Evolutionary conservation across 345 rosid genomes (phyloP).

Genomic region (Lenwebbia sp.): DNA sequence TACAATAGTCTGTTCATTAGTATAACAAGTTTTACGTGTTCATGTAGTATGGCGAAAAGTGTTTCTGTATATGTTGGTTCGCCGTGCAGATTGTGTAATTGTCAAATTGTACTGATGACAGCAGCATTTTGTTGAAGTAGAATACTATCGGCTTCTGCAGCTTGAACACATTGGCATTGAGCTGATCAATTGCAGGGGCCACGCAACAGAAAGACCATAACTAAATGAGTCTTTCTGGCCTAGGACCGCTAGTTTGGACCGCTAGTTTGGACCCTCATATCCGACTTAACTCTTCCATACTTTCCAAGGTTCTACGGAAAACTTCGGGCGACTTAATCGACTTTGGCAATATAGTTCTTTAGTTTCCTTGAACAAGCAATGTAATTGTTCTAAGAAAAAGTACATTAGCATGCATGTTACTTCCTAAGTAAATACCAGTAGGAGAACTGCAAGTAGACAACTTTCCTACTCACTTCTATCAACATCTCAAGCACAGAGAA

Average conservation of each 20-base stretch:
- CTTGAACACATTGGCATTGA: not conserved
- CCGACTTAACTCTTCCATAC: not conserved
- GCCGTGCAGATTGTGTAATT: not conserved
- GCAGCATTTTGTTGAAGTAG: not conserved
- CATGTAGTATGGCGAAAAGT: not conserved
- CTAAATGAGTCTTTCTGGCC: not conserved
- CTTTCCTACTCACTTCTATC: not conserved
- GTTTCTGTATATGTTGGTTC: not conserved
- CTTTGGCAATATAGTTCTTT: not conserved
- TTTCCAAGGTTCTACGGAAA: not conserved
- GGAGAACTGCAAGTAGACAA: not conserved
- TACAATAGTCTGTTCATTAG: not conserved
- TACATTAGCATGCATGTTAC: not conserved
- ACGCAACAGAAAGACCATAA: not conserved
- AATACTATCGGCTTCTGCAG: not conserved
- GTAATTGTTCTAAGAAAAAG: not conserved
- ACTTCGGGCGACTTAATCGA: not conserved
- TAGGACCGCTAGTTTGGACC: not conserved
- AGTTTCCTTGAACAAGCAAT: not conserved
- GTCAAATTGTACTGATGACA: not conserved
- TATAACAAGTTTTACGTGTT: not conserved
- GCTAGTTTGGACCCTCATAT: not conserved
- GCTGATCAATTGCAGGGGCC: not conserved
- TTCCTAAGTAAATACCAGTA: not conserved
- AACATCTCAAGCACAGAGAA: not conserved